These are phyloP conservation scores for Carex pumila DNA, from an alignment of 176 grass and related monocot species.

Conservation along the genomic window DNA sequence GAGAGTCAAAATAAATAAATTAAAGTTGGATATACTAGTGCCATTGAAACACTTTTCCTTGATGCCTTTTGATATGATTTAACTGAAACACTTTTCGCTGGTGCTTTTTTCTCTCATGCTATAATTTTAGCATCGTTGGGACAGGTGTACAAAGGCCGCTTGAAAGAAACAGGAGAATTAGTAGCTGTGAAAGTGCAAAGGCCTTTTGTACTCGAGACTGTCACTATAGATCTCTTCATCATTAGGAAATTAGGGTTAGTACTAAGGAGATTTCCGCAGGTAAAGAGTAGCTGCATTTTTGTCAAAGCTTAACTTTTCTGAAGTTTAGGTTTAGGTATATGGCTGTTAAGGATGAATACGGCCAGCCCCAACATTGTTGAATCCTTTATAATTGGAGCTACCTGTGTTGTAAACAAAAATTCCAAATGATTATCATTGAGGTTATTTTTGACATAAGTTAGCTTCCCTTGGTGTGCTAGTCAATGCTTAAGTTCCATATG, in stretches of 20 bases:
- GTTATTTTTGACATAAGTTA: background rate
- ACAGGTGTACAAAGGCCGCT: conserved; percentile 90
- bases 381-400: background rate
- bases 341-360: background rate
- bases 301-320: background rate
- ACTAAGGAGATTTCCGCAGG: conserved; percentile 83
- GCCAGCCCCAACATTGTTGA: background rate
- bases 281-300: conserved; percentile 20
- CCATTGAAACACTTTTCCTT: background rate
- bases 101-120: background rate
- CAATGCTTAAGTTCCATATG: background rate
- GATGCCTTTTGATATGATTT: background rate
- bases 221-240: conserved; percentile 88
- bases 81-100: background rate
- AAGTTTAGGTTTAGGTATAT: background rate
- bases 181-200: conserved; percentile 96
- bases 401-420: background rate
- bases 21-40: background rate
- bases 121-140: conserved; percentile 78
- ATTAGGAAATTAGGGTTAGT: conserved; percentile 81
- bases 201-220: conserved; percentile 89
- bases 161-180: conserved; percentile 89
- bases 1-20: background rate
- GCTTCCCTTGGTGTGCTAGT: background rate
- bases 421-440: background rate